Base-by-base conservation (phyloP, 352 stramenopile genomes). In the Thraustochytrium sp. region DNA sequence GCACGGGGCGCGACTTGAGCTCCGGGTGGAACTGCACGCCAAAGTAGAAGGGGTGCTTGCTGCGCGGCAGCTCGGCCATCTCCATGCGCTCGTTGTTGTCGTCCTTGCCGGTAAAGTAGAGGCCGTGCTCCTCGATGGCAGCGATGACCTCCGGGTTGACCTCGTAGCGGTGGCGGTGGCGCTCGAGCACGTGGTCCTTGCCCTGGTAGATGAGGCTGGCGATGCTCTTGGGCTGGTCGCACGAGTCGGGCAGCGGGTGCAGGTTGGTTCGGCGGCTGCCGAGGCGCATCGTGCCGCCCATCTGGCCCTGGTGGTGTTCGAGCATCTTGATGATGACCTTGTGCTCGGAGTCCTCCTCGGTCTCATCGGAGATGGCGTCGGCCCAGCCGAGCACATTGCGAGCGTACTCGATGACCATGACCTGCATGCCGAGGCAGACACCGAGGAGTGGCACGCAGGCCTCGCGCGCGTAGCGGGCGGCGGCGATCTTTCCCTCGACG, bases 201-300 rank as follows among this genome's bases (percentile, higher is more conserved):
- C 93, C 95, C 76, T 91, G 89, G 86, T 98, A 98, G 48, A 98
- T 89, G 75, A 93, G 93, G 75, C 93, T 94, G 46, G 93, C 89
- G 55, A 97, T 91, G 34, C 85, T 89, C 51, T 87, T 87, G 34
- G 74, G 37, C 44, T 89, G 88, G 80, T 85, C 84, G 51, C 82
- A 31, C 9, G 21, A n/a, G 42, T 54, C 53, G 23, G 82, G 82
- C 26, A 51, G 51, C 1, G 63, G 89, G 65, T 97, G 89, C 74
- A 99, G 93, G 68, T 97, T 89, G 5, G 96, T 99, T 63, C 93
- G 90, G 31, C 96, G 91, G 55, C 92, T 95, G 68, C 97, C 97
- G n/a, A 98, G 94, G 73, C 97, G 94, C 97, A 99, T 99, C 13
- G 96, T 99, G 76, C 97, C 97, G 54, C 97, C 97, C 96, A 99